These are phyloP conservation scores for Lentithecium fluviatile DNA, from an alignment of 495 filamentous ascomycete species.

Conservation along the genomic window DNA sequence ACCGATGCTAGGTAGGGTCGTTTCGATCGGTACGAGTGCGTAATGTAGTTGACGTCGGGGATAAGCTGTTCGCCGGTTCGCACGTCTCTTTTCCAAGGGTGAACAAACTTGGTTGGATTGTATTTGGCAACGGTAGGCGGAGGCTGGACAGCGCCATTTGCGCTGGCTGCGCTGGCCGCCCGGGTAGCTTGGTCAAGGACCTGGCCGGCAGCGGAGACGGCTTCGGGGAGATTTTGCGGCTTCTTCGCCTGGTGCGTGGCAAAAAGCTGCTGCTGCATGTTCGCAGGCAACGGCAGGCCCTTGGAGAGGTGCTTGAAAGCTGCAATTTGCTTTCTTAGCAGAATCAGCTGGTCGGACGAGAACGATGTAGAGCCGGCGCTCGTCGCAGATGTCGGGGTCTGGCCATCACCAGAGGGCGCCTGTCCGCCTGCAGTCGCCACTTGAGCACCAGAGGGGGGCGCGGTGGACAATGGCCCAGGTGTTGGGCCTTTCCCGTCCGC, in stretches of 20 bases:
- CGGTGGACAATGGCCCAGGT: constrained; percentile 7
- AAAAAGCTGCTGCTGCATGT: constrained; percentile 73
- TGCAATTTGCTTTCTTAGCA: constrained; percentile 72
- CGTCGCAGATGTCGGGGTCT: constrained; percentile 31
- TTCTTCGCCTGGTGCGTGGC: constrained; percentile 65
- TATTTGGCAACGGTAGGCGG: constrained; percentile 48
- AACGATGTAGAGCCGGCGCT: constrained; percentile 55
- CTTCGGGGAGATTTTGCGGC: constrained; percentile 58
- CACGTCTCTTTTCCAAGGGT: constrained; percentile 50
- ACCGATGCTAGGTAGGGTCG: constrained; percentile 78
- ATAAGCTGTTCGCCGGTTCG: constrained; percentile 51
- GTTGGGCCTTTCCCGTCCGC: constrained; percentile 30
- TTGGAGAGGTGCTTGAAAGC: constrained; percentile 81
- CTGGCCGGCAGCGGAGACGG: constrained; percentile 53
- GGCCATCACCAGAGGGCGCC: constrained; percentile 18
- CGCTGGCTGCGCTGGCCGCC: constrained; percentile 16
- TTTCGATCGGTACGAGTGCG: constrained; percentile 68
- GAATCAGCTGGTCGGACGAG: constrained; percentile 66
- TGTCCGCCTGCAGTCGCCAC: constrained; percentile 20
- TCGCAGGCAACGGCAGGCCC: constrained; percentile 71
- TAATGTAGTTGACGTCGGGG: constrained; percentile 69
- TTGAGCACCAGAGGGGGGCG: constrained; percentile 15
- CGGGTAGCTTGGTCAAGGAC: constrained; percentile 53
- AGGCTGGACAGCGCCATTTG: constrained; percentile 8
- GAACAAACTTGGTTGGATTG: constrained; percentile 44